Evolutionary conservation across 306 rosid genomes (phyloP), one percentile per base, ranked within the genome.

Genomic region (Inga leiocalycina): DNA sequence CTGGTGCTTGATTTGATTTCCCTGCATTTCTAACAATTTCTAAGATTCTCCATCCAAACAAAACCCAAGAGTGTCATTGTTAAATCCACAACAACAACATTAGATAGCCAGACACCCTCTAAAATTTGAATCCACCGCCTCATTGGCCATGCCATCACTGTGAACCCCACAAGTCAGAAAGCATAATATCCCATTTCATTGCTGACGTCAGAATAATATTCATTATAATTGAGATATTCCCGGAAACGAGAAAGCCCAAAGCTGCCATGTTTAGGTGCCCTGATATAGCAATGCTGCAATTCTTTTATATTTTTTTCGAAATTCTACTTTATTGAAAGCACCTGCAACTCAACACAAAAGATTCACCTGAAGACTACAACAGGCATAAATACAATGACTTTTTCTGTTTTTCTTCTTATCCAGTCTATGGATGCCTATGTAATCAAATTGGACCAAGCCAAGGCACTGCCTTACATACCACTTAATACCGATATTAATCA

Each of bases 211-310:
- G 92, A 86, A 90, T 93, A 96, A 79, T 87, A 94, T 67, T 86
- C 82, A 62, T 92, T 96, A 84, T 76, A 93, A 78, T 92, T 88
- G 79, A 96, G 97, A 87, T 81, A 87, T 66, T 87, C 97, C 98
- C 98, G 92, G 82, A 96, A 94, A 70, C 84, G 91, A 51, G 94
- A 90, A 41, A 92, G 86, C 49, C 98, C 95, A 66, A 81, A 86
- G 43, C 86, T 80, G 52, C 85, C 90, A 70, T 90, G 91, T 87
- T 91, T 96, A 57, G 97, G 97, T 61, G 91, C 89, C 88, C 87
- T 94, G 41, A 89, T 83, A 86, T 90, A 87, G 79, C 90, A 84
- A 30, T 84, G 70, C 78, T 86, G 97, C 89, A 96, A 79, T 70
- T 92, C 98, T 78, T 88, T 91, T 32, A 92, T 84, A 85, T 89